A percentile compares a stretch with the other conserved stretches of the same genome.
Evolutionary conservation across 306 rosid genomes (phyloP).

Genomic region (Clitoria ternatea): DNA sequence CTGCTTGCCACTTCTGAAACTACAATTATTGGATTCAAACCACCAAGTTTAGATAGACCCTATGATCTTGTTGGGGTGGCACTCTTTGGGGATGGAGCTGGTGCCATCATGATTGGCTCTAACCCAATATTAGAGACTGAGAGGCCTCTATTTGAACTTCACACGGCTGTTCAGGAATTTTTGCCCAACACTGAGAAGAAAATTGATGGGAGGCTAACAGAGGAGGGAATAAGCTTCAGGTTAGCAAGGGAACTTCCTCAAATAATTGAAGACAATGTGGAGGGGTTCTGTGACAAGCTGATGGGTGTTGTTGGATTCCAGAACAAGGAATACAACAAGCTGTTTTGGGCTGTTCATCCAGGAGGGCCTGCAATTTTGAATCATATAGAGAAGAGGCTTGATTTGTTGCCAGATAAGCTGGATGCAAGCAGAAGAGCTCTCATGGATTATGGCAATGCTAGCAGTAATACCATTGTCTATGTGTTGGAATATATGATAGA

Average conservation of each 20-base stretch:
- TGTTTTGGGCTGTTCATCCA: slow-evolving; percentile 95
- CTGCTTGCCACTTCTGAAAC: slow-evolving; percentile 84
- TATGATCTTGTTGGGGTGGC: slow-evolving; percentile 95
- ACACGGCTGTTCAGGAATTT: slow-evolving; percentile 66
- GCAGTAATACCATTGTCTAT: slow-evolving; percentile 81
- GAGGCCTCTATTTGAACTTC: slow-evolving; percentile 81
- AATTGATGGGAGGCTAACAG: slow-evolving; percentile 86
- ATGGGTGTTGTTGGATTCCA: slow-evolving; percentile 41
- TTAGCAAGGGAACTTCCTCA: slow-evolving; percentile 84
- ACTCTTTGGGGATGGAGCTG: slow-evolving; percentile 88
- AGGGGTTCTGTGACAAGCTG: slow-evolving; percentile 64
- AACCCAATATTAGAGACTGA: slow-evolving; percentile 47
- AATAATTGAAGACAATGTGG: slow-evolving; percentile 73
- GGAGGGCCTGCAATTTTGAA: slow-evolving; percentile 91
- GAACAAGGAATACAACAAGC: slow-evolving; percentile 50
- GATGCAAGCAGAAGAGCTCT: slow-evolving; percentile 72
- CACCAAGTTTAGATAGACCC: slow-evolving; percentile 73
- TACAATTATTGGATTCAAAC: slow-evolving; percentile 86
- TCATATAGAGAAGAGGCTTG: slow-evolving; percentile 71
- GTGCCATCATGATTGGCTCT: slow-evolving; percentile 76
- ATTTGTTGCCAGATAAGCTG: slow-evolving; percentile 69
- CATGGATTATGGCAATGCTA: slow-evolving; percentile 85
- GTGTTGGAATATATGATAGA: slow-evolving; percentile 86
- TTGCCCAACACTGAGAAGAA: slow-evolving; percentile 66
- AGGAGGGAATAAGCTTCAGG: slow-evolving; percentile 86